phyloP scores from a whole-genome alignment of 1,284 basidiomycete genomes.

The Ganoderma multipileum region DNA sequence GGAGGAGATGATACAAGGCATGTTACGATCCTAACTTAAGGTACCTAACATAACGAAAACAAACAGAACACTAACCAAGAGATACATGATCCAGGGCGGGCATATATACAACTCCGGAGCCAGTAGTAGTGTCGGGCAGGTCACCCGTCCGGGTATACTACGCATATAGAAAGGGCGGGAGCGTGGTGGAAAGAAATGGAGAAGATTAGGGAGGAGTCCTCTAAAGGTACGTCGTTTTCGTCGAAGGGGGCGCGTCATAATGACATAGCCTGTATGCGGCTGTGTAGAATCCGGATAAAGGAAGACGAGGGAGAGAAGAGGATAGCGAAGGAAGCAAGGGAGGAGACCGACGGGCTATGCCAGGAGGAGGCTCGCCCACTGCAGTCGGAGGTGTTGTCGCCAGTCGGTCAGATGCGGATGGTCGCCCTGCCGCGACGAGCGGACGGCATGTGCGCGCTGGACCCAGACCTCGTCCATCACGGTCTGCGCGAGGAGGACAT shows the following conservation, averaged over 20 bases:
- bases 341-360: constrained; percentile 42
- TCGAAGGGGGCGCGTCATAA: not conserved
- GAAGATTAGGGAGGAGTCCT: constrained; percentile 4
- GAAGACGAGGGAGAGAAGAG: not conserved
- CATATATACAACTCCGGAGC: constrained; percentile 17
- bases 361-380: constrained; percentile 59
- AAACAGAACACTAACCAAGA: constrained; percentile 12
- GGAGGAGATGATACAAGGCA: constrained; percentile 12
- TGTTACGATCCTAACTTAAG: constrained; percentile 13
- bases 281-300: not conserved
- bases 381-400: constrained; percentile 64
- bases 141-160: constrained; percentile 24
- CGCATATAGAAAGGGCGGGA: constrained; percentile 5
- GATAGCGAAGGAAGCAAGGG: not conserved
- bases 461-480: constrained; percentile 60
- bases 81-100: constrained; percentile 19
- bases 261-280: not conserved
- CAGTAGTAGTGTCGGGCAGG: not conserved
- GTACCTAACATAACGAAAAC: constrained; percentile 11
- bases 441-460: constrained; percentile 47
- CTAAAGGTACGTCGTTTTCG: constrained; percentile 21
- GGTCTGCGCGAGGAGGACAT: constrained; percentile 63
- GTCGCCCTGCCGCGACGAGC: constrained; percentile 45
- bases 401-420: constrained; percentile 56
- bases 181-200: not conserved